Base-by-base conservation (phyloP, 257 asterid genomes). In the Phtheirospermum japonicum region DNA sequence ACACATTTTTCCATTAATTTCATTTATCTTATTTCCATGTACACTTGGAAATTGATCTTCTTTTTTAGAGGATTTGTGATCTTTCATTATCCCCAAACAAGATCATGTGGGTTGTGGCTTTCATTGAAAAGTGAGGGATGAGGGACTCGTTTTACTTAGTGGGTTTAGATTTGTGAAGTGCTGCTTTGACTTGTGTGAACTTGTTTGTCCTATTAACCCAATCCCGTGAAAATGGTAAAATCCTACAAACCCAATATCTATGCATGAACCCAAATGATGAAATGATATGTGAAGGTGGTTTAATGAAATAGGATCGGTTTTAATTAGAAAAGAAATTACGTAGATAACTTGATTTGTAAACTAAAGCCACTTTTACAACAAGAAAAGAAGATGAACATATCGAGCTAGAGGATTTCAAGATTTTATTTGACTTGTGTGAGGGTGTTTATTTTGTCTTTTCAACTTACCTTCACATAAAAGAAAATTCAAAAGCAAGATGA, bases 81-180 rank as follows among this genome's bases (percentile, higher is more conserved):
- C 71, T 80, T 76, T 76, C 79, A 72, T 74, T 61, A 79, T 73
- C 83, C 80, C 68, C n/a, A 79, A 81, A 79, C 82, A 89, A 76
- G 77, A 71, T 65, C 79, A 75, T 81, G 76, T 81, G 83, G 79
- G 70, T 65, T 73, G 71, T 81, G 74, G 81, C 52, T 70, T 73
- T 75, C 74, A 68, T 67, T 72, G 83, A 69, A 70, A 72, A 50
- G 79, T 70, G 73, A 55, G 43, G 71, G 70, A 46, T 59, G 68
- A 66, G 62, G 14, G 58, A 63, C 52, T 59, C 58, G 32, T 46
- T 67, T 55, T 34, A 54, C 31, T 56, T 40, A 31, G 62, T 60
- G 61, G 65, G 43, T 59, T 61, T 63, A 48, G 46, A 19, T 28
- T 54, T 66, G 10, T 58, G 28, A 53, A 69, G 73, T 69, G 66